Conservation (phyloP, 2,329 filamentous ascomycete genomes). For the Atkinsonella hypoxylon region DNA sequence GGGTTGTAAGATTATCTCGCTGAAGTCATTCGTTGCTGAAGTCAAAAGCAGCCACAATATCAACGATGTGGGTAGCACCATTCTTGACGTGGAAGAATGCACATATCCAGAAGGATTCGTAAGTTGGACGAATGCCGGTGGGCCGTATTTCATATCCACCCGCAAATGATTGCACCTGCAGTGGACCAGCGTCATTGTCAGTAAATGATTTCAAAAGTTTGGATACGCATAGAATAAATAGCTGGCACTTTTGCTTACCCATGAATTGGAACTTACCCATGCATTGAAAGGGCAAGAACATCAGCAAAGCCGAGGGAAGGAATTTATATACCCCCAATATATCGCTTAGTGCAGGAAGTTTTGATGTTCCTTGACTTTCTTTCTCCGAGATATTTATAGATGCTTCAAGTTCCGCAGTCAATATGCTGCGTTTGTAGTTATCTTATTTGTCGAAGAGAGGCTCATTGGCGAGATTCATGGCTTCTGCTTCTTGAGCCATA, state of each 20-base stretch:
- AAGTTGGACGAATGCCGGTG: slow-evolving; percentile 80
- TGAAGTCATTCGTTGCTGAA: slow-evolving; percentile 81
- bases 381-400: no score
- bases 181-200: slow-evolving; percentile 16
- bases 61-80: slow-evolving; percentile 67
- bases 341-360: background rate
- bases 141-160: slow-evolving; percentile 79
- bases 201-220: slow-evolving; percentile 13
- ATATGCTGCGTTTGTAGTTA: background rate
- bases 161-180: slow-evolving; percentile 42
- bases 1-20: slow-evolving; percentile 78
- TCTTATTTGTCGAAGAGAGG: slow-evolving; percentile 18
- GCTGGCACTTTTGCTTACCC: background rate
- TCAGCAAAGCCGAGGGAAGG: slow-evolving; percentile 9
- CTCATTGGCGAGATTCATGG: slow-evolving; percentile 63
- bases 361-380: no score
- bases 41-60: slow-evolving; percentile 66
- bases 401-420: background rate
- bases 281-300: background rate
- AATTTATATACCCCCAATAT: slow-evolving; percentile 17
- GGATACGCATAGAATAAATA: slow-evolving; percentile 8
- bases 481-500: slow-evolving; percentile 76
- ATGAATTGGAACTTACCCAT: background rate
- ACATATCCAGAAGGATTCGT: slow-evolving; percentile 60
- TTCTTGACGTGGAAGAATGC: slow-evolving; percentile 61